Evolutionary conservation across 176 grass and related monocot species (phyloP).

Genomic region (Luzula sylvatica): DNA sequence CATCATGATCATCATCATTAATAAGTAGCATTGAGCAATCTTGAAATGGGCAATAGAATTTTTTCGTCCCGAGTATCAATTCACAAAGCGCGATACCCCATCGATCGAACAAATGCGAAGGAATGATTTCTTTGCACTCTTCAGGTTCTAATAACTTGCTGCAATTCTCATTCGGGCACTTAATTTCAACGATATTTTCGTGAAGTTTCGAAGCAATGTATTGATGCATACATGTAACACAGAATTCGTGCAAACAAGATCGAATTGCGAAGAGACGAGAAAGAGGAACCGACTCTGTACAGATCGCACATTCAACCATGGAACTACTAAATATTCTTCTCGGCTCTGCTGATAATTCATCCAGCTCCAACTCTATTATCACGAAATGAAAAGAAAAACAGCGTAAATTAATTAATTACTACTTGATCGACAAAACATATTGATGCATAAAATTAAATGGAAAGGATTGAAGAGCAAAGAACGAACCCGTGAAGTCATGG

Average conservation of each 20-base stretch:
- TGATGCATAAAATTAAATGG: too few species aligned
- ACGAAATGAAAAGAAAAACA: too few species aligned
- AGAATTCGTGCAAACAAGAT: conserved; percentile 18
- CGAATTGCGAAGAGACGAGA: background rate
- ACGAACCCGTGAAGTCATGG: too few species aligned
- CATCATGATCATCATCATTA: background rate
- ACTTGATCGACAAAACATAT: too few species aligned
- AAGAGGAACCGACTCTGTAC: background rate
- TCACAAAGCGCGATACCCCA: conserved; percentile 22
- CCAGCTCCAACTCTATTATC: too few species aligned
- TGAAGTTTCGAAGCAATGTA: conserved; percentile 8
- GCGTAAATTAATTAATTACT: too few species aligned
- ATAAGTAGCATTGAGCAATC: conserved; percentile 22
- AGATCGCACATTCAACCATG: conserved; percentile 8
- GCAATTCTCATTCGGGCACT: conserved; percentile 17
- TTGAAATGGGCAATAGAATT: conserved; percentile 22
- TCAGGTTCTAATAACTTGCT: background rate
- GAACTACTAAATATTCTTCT: too few species aligned
- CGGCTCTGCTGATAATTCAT: too few species aligned
- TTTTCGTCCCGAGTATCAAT: background rate
- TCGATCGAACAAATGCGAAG: background rate
- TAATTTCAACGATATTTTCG: background rate
- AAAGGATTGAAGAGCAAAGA: too few species aligned
- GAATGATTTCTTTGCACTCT: background rate
- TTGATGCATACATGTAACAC: background rate